Evolutionary conservation across 2,329 filamentous ascomycete species (phyloP).

Genomic region (Trichoderma sp.): DNA sequence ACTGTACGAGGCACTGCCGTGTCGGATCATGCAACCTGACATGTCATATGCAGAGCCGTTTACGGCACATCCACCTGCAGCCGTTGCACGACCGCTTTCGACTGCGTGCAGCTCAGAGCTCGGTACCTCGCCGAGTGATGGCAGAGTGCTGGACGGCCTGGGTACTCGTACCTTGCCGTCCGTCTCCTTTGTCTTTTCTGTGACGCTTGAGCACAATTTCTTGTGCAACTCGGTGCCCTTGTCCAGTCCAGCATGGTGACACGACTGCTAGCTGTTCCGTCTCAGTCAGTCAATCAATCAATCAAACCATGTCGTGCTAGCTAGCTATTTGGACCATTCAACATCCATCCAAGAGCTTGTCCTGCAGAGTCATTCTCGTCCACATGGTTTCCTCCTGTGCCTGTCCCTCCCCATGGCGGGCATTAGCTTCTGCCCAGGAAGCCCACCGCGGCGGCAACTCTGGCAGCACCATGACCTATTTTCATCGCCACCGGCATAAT

Average conservation of each 20-base stretch:
- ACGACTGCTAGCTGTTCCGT: not conserved
- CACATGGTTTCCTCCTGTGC: not conserved
- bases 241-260: not conserved
- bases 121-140: not conserved
- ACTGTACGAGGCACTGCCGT: conserved; percentile 12
- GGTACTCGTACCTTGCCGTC: not conserved
- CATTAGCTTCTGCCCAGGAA: not conserved
- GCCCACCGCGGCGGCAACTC: not conserved
- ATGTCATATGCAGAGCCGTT: conserved; percentile 16
- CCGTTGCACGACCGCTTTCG: conserved; percentile 1
- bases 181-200: not conserved
- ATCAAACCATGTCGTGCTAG: not conserved
- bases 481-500: conserved; percentile 4
- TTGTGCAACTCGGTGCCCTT: not conserved
- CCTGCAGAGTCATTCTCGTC: not conserved
- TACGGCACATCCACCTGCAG: conserved; percentile 1
- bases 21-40: conserved; percentile 18
- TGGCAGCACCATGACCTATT: not conserved
- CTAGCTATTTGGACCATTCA: not conserved
- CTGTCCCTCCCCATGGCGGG: not conserved
- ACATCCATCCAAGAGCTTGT: not conserved
- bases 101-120: not conserved
- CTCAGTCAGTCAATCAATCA: not conserved
- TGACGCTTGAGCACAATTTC: not conserved
- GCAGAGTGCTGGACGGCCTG: not conserved